phyloP scores from a whole-genome alignment of 495 filamentous ascomycete species.

The Trypethelium eluteriae region DNA sequence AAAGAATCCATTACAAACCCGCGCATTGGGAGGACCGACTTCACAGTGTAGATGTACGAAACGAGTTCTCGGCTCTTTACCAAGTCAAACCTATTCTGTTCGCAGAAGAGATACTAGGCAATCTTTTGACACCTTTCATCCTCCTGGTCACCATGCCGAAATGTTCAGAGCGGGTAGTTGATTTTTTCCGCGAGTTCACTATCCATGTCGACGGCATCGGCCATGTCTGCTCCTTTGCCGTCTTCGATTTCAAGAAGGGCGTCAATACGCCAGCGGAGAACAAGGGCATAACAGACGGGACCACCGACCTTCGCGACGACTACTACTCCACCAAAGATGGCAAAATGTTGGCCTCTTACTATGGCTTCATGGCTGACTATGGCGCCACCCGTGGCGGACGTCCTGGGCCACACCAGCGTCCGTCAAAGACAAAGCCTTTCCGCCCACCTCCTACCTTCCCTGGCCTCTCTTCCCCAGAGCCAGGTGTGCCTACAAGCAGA shows the following conservation, averaged over 20 bases:
- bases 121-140: constrained; percentile 84
- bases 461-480: constrained; percentile 52
- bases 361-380: constrained; percentile 89
- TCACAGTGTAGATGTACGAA: constrained; percentile 76
- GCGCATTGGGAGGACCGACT: constrained; percentile 79
- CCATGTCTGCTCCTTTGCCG: constrained; percentile 91
- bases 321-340: constrained; percentile 92
- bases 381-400: neutral
- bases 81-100: constrained; percentile 86
- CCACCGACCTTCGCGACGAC: constrained; percentile 58
- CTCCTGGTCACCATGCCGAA: constrained; percentile 81
- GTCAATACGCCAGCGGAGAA: constrained; percentile 47
- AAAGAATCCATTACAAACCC: constrained; percentile 86
- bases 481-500: neutral
- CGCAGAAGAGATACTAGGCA: constrained; percentile 82
- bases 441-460: constrained; percentile 68
- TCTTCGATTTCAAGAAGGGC: constrained; percentile 94
- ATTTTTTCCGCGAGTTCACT: constrained; percentile 97
- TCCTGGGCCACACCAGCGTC: constrained; percentile 3
- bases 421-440: neutral
- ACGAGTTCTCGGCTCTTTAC: constrained; percentile 81
- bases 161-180: constrained; percentile 85
- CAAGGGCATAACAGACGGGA: constrained; percentile 43
- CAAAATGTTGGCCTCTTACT: constrained; percentile 94
- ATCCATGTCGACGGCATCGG: constrained; percentile 94